A percentile compares a stretch with the other conserved stretches of the same genome.
Conservation (phyloP, 306 rosid genomes). For the Myrica gale region DNA sequence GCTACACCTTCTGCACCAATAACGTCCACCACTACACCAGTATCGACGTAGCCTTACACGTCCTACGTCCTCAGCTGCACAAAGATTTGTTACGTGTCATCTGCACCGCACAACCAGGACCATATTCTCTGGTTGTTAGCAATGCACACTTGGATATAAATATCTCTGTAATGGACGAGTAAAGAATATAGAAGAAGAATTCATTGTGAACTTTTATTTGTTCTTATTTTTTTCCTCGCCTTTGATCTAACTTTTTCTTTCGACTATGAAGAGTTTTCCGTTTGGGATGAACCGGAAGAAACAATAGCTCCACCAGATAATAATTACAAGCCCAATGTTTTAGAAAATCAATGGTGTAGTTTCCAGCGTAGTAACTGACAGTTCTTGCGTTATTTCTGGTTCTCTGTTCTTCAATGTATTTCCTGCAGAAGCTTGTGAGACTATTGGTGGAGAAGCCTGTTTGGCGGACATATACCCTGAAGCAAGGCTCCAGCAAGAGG, state of each 20-base stretch:
- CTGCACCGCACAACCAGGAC: no score
- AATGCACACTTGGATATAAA: accelerated
- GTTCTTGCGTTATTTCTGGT: background rate
- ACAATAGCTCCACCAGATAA: no score
- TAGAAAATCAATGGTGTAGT: background rate
- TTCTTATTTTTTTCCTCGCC: conserved; percentile 26
- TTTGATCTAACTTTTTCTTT: background rate
- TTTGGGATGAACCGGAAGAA: background rate
- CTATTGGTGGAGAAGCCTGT: conserved; percentile 71
- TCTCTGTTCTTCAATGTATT: conserved; percentile 23
- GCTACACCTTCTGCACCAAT: no score
- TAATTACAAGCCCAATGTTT: background rate
- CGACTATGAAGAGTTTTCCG: background rate
- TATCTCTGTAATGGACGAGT: accelerated
- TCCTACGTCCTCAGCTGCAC: no score
- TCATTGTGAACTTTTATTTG: no score
- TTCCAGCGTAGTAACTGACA: background rate
- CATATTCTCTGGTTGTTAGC: no score
- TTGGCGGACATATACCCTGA: conserved; percentile 54
- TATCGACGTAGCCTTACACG: no score
- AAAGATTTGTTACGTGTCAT: no score
- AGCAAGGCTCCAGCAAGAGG: conserved; percentile 44
- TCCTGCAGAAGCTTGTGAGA: conserved; percentile 78
- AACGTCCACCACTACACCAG: no score
- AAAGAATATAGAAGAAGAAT: accelerated